Base-by-base conservation (phyloP, 768 basidiomycete genomes). In the Leucosporidium creatinivorum region DNA sequence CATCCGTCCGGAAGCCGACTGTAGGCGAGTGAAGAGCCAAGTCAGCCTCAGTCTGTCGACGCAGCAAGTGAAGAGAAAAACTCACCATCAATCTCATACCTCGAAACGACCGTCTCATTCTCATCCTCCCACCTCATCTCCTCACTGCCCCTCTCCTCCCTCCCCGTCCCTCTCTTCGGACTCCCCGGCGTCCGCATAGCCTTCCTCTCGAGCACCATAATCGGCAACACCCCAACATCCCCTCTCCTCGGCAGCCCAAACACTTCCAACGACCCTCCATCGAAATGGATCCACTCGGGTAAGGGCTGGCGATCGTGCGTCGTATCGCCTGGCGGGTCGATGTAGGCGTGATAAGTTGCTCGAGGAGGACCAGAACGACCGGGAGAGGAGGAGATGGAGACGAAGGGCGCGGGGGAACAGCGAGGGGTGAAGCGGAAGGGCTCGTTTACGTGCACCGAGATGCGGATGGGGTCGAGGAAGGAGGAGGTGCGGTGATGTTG, bases 241-340 rank as follows among this genome's bases (percentile, higher is more conserved):
- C 18, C 26, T 8, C 51, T 17, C 10, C 63, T 56, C 30, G 62
- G 58, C 5, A 66, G 39, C 19, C 65, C 74, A 26, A 28, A 71
- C 54, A 75, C 54, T 56, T 75, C 73, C 30, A 75, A 59, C 39
- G 69, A 55, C 5, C 31, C 49, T 33, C 47, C 21, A 59, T 66
- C 68, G 60, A 75, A 75, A 33, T 64, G 67, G 21, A 75, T 58
- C 69, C 69, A 75, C 0, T 57, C 47, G 1, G 75, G 75, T 17
- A 75, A 44, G 3, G 63, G 51, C 0, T 28, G 28, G 36, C 65
- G 48, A 13, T 58, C 68, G 48, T 44, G 44, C 3, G 63, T 58
- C 17, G 21, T 25, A 18, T 66, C 62, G 30, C 67, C 70, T 25
- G 66, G 44, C 6, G 56, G 9, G 49, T 67, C 65, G 58, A 66